Percentiles rank a stretch among this genome's conserved stretches.
Evolutionary conservation across 371 early-diverging fungal genomes (phyloP).

Genomic region (Mucor circinelloides): DNA sequence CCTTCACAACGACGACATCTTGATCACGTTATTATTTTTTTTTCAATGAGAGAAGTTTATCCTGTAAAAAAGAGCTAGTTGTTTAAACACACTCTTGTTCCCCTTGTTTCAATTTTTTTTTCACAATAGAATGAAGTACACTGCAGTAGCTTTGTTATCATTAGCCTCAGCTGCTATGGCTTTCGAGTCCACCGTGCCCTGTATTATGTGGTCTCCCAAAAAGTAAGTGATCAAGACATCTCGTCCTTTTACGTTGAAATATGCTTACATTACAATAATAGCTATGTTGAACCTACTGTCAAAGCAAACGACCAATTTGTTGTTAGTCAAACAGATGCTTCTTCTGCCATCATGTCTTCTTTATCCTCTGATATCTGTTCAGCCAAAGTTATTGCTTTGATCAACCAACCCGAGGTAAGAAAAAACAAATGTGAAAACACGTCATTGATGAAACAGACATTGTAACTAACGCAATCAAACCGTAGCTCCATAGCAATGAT

Average conservation of each 20-base stretch:
- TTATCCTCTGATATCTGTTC: slow-evolving; percentile 41
- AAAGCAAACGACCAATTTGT: slow-evolving; percentile 34
- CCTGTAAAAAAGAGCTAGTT: background rate
- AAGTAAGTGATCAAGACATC: slow-evolving; percentile 18
- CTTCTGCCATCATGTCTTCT: slow-evolving; percentile 27
- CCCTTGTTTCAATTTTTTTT: slow-evolving; percentile 10
- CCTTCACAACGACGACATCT: background rate
- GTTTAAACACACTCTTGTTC: slow-evolving; percentile 1
- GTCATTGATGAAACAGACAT: background rate
- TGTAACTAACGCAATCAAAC: background rate
- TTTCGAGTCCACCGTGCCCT: slow-evolving; percentile 40
- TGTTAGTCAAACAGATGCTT: slow-evolving; percentile 32
- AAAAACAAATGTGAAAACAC: background rate
- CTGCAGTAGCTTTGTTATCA: slow-evolving; percentile 19
- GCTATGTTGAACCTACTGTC: slow-evolving; percentile 25
- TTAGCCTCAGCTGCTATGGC: slow-evolving; percentile 30
- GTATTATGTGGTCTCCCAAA: slow-evolving; percentile 41
- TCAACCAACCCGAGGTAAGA: slow-evolving; percentile 52
- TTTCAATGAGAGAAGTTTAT: background rate
- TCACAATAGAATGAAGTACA: slow-evolving; percentile 21
- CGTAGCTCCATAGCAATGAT: slow-evolving; percentile 44
- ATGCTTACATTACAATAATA: background rate
- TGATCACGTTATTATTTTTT: background rate
- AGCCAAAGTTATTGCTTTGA: slow-evolving; percentile 41
- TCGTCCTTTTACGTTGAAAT: background rate